A percentile compares a stretch with the other conserved stretches of the same genome.
These are phyloP conservation scores for Lasiosphaeria hispida DNA, from an alignment of 495 filamentous ascomycete genomes.

Conservation along the genomic window DNA sequence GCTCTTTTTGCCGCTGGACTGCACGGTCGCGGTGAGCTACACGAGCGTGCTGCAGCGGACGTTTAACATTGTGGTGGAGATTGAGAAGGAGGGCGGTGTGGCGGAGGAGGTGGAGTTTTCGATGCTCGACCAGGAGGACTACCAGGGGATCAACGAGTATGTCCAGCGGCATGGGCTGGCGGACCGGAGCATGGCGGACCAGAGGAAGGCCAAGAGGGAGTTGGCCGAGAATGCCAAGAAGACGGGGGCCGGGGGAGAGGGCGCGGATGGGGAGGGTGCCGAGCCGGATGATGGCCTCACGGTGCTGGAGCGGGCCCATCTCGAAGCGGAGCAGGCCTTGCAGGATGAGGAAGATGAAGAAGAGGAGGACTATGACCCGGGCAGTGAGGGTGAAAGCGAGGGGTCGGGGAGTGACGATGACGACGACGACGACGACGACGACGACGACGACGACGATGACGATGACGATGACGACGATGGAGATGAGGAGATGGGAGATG, in stretches of 20 bases:
- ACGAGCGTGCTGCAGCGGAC: conserved; percentile 87
- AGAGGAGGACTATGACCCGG: conserved; percentile 87
- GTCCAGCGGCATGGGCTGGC: conserved; percentile 77
- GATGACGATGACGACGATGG: conserved; percentile 27
- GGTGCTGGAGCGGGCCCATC: conserved; percentile 52
- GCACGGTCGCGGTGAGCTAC: conserved; percentile 79
- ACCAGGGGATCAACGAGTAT: conserved; percentile 78
- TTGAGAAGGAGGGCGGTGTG: conserved; percentile 41
- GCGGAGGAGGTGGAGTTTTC: conserved; percentile 75
- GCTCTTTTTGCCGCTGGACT: conserved; percentile 75
- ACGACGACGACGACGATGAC: conserved; percentile 43
- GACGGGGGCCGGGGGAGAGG: conserved; percentile 62
- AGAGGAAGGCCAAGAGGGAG: conserved; percentile 71
- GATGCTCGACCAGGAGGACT: conserved; percentile 86
- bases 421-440: conserved; percentile 47
- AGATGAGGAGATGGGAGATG: conserved; percentile 13
- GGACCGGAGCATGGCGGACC: conserved; percentile 88
- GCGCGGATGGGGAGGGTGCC: conserved; percentile 49
- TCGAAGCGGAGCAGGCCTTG: conserved; percentile 45
- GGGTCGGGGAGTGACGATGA: conserved; percentile 57
- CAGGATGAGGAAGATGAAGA: conserved; percentile 78
- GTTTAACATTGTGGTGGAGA: conserved; percentile 83
- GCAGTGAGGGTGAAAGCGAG: conserved; percentile 70
- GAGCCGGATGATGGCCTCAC: conserved; percentile 67
- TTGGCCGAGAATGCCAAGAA: conserved; percentile 44